These are phyloP conservation scores for Yarrowia sp. DNA, from an alignment of 805 yeast genomes.

Conservation along the genomic window DNA sequence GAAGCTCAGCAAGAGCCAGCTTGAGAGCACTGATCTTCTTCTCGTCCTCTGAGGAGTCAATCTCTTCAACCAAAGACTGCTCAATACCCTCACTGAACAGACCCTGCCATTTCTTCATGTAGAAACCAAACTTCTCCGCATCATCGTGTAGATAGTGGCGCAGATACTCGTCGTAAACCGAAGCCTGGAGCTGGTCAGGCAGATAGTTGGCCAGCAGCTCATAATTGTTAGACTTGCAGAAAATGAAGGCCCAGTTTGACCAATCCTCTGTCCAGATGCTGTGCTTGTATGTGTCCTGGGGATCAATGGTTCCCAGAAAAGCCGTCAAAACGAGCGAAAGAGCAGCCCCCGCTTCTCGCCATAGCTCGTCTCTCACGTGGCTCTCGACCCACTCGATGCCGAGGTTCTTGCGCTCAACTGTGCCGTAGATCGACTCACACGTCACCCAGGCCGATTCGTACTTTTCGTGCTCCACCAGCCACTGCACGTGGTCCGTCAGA, in stretches of 20 bases:
- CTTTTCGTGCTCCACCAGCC: constrained; percentile 59
- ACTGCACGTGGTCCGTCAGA: constrained; percentile 63
- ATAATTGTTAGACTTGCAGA: constrained; percentile 49
- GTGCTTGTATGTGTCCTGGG: background rate
- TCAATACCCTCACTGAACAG: constrained; percentile 52
- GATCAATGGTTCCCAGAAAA: constrained; percentile 26
- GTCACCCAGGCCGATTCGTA: constrained; percentile 77
- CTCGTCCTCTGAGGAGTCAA: constrained; percentile 38
- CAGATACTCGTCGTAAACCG: constrained; percentile 50
- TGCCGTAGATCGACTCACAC: constrained; percentile 55
- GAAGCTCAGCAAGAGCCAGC: constrained; percentile 44
- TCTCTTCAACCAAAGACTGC: constrained; percentile 46
- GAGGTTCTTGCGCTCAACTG: constrained; percentile 51
- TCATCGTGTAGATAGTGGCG: constrained; percentile 44
- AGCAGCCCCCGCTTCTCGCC: constrained; percentile 57
- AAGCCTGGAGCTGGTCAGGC: constrained; percentile 48
- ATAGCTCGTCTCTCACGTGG: constrained; percentile 43
- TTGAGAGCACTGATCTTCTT: constrained; percentile 31
- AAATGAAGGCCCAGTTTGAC: constrained; percentile 60
- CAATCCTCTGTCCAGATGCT: constrained; percentile 46
- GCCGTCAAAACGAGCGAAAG: constrained; percentile 44
- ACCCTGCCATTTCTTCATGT: constrained; percentile 58
- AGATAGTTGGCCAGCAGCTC: constrained; percentile 50
- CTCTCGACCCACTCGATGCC: constrained; percentile 56
- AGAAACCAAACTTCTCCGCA: constrained; percentile 43